These are phyloP conservation scores for Daldinia sp. DNA, from an alignment of 2,329 filamentous ascomycete species.

Conservation along the genomic window DNA sequence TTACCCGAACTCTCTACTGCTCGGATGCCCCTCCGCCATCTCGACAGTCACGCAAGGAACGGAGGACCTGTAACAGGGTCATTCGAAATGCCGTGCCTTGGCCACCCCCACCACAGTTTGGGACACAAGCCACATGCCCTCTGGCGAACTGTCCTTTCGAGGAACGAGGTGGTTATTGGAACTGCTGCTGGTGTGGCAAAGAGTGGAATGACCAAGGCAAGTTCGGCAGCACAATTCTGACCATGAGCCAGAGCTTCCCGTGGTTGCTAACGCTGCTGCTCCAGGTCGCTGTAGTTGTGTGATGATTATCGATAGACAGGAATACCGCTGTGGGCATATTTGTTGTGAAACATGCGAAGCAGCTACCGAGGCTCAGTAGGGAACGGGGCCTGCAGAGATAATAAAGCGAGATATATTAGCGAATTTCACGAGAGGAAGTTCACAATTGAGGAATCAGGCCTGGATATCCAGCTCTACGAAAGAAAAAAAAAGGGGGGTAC, in stretches of 20 bases:
- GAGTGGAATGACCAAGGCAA: slow-evolving; percentile 60
- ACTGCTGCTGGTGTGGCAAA: slow-evolving; percentile 69
- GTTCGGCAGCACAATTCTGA: slow-evolving; percentile 12
- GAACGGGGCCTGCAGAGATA: slow-evolving; percentile 7
- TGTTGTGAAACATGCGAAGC: slow-evolving; percentile 65
- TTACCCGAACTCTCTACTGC: slow-evolving; percentile 60
- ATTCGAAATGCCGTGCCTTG: slow-evolving; percentile 60
- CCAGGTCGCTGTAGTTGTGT: slow-evolving; percentile 62
- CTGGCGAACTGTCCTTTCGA: slow-evolving; percentile 64
- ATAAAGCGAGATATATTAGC: not conserved
- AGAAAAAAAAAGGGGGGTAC: slow-evolving; percentile 12
- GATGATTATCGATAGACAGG: slow-evolving; percentile 64
- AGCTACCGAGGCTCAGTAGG: slow-evolving; percentile 51
- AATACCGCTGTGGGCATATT: slow-evolving; percentile 66
- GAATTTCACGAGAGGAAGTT: slow-evolving; percentile 1
- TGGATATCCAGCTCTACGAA: slow-evolving; percentile 3
- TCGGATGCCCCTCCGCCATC: slow-evolving; percentile 53
- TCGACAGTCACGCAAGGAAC: slow-evolving; percentile 45
- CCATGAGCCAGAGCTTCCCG: not conserved
- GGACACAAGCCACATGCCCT: slow-evolving; percentile 57
- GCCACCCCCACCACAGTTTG: slow-evolving; percentile 61
- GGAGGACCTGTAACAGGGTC: slow-evolving; percentile 58
- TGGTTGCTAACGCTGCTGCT: slow-evolving; percentile 34
- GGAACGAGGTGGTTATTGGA: slow-evolving; percentile 63
- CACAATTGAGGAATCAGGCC: not conserved